Base-by-base conservation (phyloP, 129 eudicot species). In the Scalesia atractyloides region DNA sequence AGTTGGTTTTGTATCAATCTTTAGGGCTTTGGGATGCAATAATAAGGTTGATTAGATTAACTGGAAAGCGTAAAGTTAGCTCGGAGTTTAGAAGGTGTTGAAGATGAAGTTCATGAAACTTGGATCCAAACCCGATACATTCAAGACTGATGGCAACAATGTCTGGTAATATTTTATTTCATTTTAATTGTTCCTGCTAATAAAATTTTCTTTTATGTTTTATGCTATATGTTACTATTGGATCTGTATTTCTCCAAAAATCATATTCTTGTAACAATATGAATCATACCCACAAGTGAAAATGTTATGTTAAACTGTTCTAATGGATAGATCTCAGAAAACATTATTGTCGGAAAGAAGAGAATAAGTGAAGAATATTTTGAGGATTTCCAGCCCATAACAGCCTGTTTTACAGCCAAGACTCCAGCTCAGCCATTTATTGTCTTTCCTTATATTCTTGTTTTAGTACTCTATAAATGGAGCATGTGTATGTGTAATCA, bases 71-170 rank as follows among this genome's bases (percentile, higher is more conserved):
- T 24, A 24, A 24, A 24, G 30, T 24, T 24, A 81, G 69, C 18
- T 53, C 64, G 63, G 56, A 20, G 66, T 74, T 17, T 44, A 33
- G 5, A 36, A 79, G 80, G 30, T 64, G 73, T 52, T 36, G 47
- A 86, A 72, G 82, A 95, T 95, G 99, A 95, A 95, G 96, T 95
- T 90, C 62, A 95, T 95, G 99, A 95, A 95, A 78, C 99, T 95
- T 83, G 99, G 99, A 90, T 90, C 97, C 59, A 95, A 90, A 67
- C 91, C 97, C 36, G 97, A 95, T 84, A 66, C 86, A 15, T 90
- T 95, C 82, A 96, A 90, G 78, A 83, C 79, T 16, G 97, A 95
- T 70, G 96, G 86, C 44, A 86, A 90, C 79, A 81, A 85, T 81
- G 82, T 80, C 61, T 84, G 99, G 99, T 94, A 70, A 53, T 43